phyloP scores from a whole-genome alignment of 1,139 yeast genomes.

The Barnettozyma hawaiiensis region DNA sequence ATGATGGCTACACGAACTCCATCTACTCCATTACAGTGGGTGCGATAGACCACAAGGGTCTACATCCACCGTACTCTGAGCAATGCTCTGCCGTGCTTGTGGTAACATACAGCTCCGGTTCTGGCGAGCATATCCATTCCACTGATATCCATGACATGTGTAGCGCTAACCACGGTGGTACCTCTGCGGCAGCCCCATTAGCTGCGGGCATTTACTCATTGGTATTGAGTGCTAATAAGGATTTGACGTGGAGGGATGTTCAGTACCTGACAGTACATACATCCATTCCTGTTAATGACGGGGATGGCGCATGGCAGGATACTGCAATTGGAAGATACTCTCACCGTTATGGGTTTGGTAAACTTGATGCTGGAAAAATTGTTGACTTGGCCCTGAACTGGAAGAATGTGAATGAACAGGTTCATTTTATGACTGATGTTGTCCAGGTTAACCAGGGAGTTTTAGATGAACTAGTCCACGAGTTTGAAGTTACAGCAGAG shows the following conservation, averaged over 20 bases:
- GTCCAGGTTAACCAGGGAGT: constrained; percentile 22
- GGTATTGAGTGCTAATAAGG: constrained; percentile 75
- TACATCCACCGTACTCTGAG: constrained; percentile 87
- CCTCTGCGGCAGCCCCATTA: constrained; percentile 97
- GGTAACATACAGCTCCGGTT: constrained; percentile 91
- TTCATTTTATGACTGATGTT: constrained; percentile 32
- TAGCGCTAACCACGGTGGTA: constrained; percentile 81
- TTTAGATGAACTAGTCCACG: constrained; percentile 29
- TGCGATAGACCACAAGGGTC: constrained; percentile 81
- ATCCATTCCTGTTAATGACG: constrained; percentile 58
- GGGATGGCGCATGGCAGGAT: constrained; percentile 43
- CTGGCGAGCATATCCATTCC: constrained; percentile 85
- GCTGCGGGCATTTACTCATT: constrained; percentile 93
- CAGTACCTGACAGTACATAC: constrained; percentile 77
- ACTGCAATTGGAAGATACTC: constrained; percentile 45
- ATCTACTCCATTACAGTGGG: constrained; percentile 94
- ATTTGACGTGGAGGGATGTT: constrained; percentile 92
- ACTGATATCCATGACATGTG: constrained; percentile 79
- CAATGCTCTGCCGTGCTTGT: constrained; percentile 94
- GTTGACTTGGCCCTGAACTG: constrained; percentile 73
- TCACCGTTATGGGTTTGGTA: constrained; percentile 90
- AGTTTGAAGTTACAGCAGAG: constrained; percentile 40
- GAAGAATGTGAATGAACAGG: constrained; percentile 84
- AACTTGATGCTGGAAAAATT: constrained; percentile 74
- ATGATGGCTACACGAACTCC: constrained; percentile 95